These are phyloP conservation scores for Fusarium longipes DNA, from an alignment of 2,329 filamentous ascomycete species.

Conservation along the genomic window DNA sequence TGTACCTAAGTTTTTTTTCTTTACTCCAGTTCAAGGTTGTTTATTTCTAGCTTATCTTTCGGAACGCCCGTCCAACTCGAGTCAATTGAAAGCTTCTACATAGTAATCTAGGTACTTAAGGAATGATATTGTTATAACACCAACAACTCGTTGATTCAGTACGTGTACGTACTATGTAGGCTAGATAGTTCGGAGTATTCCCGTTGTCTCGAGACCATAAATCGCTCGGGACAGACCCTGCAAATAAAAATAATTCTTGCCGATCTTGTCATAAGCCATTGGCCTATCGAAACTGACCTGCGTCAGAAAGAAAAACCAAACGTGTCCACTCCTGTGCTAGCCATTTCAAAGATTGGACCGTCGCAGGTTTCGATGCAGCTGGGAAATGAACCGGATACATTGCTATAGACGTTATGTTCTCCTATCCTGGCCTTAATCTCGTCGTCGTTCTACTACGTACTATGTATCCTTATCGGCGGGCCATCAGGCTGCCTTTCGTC, in stretches of 20 bases:
- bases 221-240: slow-evolving; percentile 34
- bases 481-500: slow-evolving; percentile 11
- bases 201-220: slow-evolving; percentile 21
- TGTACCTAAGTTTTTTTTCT: slow-evolving; percentile 22
- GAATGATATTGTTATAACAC: slow-evolving; percentile 2
- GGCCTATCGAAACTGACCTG: slow-evolving; percentile 39
- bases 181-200: background rate
- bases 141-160: slow-evolving; percentile 4
- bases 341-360: slow-evolving; percentile 32
- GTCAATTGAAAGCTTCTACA: slow-evolving; percentile 22
- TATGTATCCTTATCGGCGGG: background rate
- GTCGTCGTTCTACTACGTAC: background rate
- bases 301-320: slow-evolving; percentile 6
- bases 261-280: slow-evolving; percentile 40
- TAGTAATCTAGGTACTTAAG: background rate
- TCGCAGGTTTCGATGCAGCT: slow-evolving; percentile 11
- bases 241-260: slow-evolving; percentile 28
- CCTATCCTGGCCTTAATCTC: slow-evolving; percentile 3
- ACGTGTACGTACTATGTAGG: background rate
- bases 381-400: slow-evolving; percentile 30
- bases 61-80: slow-evolving; percentile 33
- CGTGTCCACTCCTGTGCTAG: slow-evolving; percentile 32
- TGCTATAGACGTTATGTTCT: slow-evolving; percentile 5
- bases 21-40: slow-evolving; percentile 12
- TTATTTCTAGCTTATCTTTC: slow-evolving; percentile 40